A percentile compares a stretch with the other conserved stretches of the same genome.
These are phyloP conservation scores for Friedmanniomyces simplex DNA, from an alignment of 495 filamentous ascomycete genomes.

Conservation along the genomic window DNA sequence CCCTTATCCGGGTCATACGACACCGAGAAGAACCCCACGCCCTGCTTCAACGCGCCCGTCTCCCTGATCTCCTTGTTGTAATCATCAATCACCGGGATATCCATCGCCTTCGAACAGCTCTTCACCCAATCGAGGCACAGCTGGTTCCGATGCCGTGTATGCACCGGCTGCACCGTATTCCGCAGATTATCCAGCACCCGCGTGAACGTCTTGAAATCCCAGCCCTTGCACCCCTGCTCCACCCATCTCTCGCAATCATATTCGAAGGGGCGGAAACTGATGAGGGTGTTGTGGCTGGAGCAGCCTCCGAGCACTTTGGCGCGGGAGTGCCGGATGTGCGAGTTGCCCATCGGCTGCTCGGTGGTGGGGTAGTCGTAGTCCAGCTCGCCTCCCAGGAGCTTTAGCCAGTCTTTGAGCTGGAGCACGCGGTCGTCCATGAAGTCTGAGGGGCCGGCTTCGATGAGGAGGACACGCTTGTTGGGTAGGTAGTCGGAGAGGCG, in stretches of 20 bases:
- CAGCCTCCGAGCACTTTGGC: conserved; percentile 80
- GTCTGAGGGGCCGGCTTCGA: conserved; percentile 40
- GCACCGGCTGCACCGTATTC: conserved; percentile 72
- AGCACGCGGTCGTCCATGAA: conserved; percentile 60
- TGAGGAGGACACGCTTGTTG: conserved; percentile 32
- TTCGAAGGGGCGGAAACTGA: conserved; percentile 74
- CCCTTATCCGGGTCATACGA: conserved; percentile 75
- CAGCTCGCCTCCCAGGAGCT: conserved; percentile 65
- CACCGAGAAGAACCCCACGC: conserved; percentile 76
- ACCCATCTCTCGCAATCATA: conserved; percentile 70
- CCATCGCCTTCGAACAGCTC: conserved; percentile 58
- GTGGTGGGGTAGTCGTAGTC: conserved; percentile 82
- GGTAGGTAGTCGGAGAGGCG: conserved; percentile 42
- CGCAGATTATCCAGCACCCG: conserved; percentile 63
- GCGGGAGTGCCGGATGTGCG: conserved; percentile 70
- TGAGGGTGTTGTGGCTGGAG: conserved; percentile 78
- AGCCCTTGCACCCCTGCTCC: conserved; percentile 59
- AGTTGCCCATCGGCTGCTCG: conserved; percentile 70
- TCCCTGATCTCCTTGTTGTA: conserved; percentile 68
- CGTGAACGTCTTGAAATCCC: conserved; percentile 69
- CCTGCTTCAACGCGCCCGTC: conserved; percentile 55
- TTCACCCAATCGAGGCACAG: conserved; percentile 75
- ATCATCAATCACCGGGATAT: conserved; percentile 66
- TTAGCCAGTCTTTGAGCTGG: conserved; percentile 70
- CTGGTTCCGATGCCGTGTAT: conserved; percentile 66